These are phyloP conservation scores for Phascolomyces articulosus DNA, from an alignment of 371 early-diverging fungal species.

Conservation along the genomic window DNA sequence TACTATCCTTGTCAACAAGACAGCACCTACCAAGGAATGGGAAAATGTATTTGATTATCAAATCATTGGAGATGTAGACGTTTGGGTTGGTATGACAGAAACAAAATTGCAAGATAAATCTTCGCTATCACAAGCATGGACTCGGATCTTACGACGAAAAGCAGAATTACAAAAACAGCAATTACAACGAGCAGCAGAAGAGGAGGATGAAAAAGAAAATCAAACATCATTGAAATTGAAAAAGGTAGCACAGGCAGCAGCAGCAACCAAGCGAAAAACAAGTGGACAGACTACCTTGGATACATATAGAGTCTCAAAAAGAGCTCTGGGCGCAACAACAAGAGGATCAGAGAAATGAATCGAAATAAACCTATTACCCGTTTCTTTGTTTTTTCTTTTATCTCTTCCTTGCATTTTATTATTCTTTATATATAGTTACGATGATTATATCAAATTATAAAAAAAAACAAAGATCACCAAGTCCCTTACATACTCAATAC, in stretches of 20 bases:
- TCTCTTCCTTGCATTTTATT: no score
- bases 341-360: not conserved
- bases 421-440: no score
- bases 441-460: no score
- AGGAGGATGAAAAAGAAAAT: constrained; percentile 26
- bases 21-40: constrained; percentile 77
- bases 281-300: constrained; percentile 15
- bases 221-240: constrained; percentile 16
- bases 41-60: constrained; percentile 88
- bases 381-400: no score
- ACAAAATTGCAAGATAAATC: constrained; percentile 10
- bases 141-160: constrained; percentile 30
- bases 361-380: not conserved
- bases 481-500: no score
- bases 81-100: constrained; percentile 48
- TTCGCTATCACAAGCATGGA: constrained; percentile 14
- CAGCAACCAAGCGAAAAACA: constrained; percentile 12
- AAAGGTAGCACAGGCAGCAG: constrained; percentile 16
- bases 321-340: constrained; percentile 2
- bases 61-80: constrained; percentile 81
- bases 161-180: constrained; percentile 3
- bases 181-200: constrained; percentile 25
- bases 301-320: constrained; percentile 11
- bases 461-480: no score
- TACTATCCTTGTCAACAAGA: constrained; percentile 66